Evolutionary conservation across 345 rosid genomes (phyloP).

Genomic region (Corchorus capsularis): DNA sequence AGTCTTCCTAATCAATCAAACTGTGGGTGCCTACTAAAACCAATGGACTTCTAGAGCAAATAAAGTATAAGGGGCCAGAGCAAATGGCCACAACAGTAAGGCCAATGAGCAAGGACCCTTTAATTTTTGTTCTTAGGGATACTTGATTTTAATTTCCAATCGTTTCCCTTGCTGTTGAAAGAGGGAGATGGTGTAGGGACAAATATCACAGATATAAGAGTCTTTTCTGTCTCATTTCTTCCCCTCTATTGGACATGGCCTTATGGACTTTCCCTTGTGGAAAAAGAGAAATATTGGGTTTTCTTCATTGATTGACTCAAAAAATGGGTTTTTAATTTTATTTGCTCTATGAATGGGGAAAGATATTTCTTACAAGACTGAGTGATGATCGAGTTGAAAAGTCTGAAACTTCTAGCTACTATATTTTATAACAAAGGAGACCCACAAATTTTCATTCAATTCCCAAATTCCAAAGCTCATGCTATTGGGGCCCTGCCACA

Average conservation of each 20-base stretch:
- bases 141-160: neutral
- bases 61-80: neutral
- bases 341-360: neutral
- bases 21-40: neutral
- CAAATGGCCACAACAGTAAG: slow-evolving; percentile 4
- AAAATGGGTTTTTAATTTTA: neutral
- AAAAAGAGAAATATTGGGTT: no score
- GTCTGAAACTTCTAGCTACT: neutral
- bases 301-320: neutral
- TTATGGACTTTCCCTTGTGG: neutral
- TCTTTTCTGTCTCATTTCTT: slow-evolving; percentile 34
- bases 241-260: slow-evolving; percentile 37
- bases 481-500: slow-evolving; percentile 15
- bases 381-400: neutral
- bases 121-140: neutral
- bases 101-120: neutral
- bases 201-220: neutral
- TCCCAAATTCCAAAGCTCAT: slow-evolving; percentile 4
- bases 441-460: neutral
- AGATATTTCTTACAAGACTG: slow-evolving; percentile 1
- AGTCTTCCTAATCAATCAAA: neutral
- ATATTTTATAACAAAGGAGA: neutral
- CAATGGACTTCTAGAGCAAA: neutral
- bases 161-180: neutral
- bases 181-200: slow-evolving; percentile 8